Conservation (phyloP, 495 filamentous ascomycete genomes). For the Trypethelium eluteriae region DNA sequence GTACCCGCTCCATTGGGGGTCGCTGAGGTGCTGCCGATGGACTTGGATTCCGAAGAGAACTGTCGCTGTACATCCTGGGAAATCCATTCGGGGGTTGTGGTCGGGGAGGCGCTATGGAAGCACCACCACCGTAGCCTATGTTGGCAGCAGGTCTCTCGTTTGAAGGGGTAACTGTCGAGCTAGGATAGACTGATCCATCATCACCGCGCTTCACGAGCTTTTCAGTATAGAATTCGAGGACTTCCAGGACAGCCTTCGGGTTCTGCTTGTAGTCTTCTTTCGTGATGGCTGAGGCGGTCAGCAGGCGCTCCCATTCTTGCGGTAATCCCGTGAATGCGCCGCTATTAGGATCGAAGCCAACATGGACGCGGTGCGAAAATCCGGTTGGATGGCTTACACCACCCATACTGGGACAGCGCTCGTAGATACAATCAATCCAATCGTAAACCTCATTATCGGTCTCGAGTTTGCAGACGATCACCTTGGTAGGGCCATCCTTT, state of each 20-base stretch:
- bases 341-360: constrained; percentile 89
- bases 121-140: constrained; percentile 55
- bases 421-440: constrained; percentile 96
- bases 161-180: constrained; percentile 60
- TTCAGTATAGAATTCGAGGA: constrained; percentile 94
- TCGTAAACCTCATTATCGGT: constrained; percentile 93
- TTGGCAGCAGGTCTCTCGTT: constrained; percentile 49
- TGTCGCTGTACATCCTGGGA: constrained; percentile 20
- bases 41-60: constrained; percentile 12
- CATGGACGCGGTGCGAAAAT: constrained; percentile 92
- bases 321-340: constrained; percentile 91
- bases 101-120: constrained; percentile 69
- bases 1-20: constrained; percentile 12
- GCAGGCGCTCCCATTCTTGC: constrained; percentile 89
- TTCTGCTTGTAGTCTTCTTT: constrained; percentile 97
- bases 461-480: constrained; percentile 81
- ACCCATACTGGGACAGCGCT: constrained; percentile 91
- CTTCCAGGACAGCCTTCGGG: constrained; percentile 95
- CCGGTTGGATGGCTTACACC: constrained; percentile 97
- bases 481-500: constrained; percentile 70
- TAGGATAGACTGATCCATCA: constrained; percentile 69
- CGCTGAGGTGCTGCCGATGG: background rate
- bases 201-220: constrained; percentile 74
- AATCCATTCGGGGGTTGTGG: constrained; percentile 52
- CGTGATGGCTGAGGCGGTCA: constrained; percentile 92